phyloP scores from a whole-genome alignment of 805 yeast species.

The Kregervanrija delftensis region DNA sequence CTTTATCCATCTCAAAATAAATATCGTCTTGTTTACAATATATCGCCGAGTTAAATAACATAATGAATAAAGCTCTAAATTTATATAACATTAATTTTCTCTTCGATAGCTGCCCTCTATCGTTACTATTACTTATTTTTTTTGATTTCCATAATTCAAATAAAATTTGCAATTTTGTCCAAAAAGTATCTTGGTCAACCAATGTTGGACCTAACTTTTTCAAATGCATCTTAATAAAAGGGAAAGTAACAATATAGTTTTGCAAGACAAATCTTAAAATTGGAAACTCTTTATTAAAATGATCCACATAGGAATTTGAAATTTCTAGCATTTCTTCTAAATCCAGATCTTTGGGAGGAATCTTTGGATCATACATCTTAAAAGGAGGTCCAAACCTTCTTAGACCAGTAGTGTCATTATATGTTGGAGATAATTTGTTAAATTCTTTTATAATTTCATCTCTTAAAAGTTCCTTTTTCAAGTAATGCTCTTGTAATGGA shows the following conservation, averaged over 20 bases:
- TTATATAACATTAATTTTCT: conserved; percentile 56
- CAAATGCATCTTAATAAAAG: conserved; percentile 56
- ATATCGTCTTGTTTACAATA: conserved; percentile 50
- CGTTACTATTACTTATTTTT: conserved; percentile 65
- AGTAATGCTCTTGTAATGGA: conserved; percentile 75
- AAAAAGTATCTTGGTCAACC: conserved; percentile 36
- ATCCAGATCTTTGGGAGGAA: conserved; percentile 17
- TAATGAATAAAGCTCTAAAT: conserved; percentile 52
- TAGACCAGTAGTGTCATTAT: conserved; percentile 54
- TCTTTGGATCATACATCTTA: conserved; percentile 36
- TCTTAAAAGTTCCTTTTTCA: conserved; percentile 73
- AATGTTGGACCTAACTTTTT: conserved; percentile 10
- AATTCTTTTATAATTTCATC: conserved; percentile 60
- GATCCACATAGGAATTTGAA: conserved; percentile 12
- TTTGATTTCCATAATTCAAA: conserved; percentile 71
- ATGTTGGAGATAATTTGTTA: conserved; percentile 35
- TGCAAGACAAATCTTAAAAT: conserved; percentile 59
- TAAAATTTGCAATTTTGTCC: conserved; percentile 81
- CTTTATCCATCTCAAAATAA: conserved; percentile 35
- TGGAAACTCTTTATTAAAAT: conserved; percentile 46
- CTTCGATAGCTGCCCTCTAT: conserved; percentile 70
- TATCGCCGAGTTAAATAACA: conserved; percentile 71
- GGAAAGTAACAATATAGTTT: conserved; percentile 61
- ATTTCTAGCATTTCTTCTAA: conserved; percentile 13
- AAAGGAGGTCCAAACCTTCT: conserved; percentile 78